These are phyloP conservation scores for Pyrenophora seminiperda DNA, from an alignment of 2,329 filamentous ascomycete species.

Conservation along the genomic window DNA sequence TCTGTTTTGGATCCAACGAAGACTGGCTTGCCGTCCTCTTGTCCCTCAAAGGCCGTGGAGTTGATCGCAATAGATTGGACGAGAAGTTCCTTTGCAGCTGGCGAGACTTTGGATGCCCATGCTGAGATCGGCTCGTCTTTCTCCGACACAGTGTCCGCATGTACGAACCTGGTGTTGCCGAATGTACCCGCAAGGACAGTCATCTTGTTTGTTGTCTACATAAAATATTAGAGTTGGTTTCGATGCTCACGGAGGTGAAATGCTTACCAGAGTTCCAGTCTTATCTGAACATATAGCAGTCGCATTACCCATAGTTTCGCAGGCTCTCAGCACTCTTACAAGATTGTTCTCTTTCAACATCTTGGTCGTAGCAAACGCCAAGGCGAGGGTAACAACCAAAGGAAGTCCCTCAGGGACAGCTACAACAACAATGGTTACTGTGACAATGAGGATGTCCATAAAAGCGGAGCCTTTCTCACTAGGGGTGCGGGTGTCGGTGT, in stretches of 20 bases:
- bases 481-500: constrained; percentile 28
- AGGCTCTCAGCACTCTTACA: constrained; percentile 40
- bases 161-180: constrained; percentile 53
- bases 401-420: constrained; percentile 51
- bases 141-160: constrained; percentile 53
- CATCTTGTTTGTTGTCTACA: constrained; percentile 48
- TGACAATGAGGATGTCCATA: constrained; percentile 50
- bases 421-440: constrained; percentile 52
- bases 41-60: constrained; percentile 61
- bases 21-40: constrained; percentile 51
- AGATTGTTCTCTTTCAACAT: constrained; percentile 47
- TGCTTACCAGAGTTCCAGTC: constrained; percentile 37
- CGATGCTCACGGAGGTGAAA: no score
- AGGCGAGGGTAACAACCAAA: constrained; percentile 41
- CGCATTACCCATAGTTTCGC: constrained; percentile 46
- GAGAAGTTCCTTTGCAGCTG: constrained; percentile 38
- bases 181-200: constrained; percentile 50
- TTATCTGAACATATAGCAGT: constrained; percentile 47
- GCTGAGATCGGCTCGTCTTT: constrained; percentile 49
- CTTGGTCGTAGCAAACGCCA: constrained; percentile 45
- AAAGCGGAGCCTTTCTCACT: constrained; percentile 46
- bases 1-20: constrained; percentile 65
- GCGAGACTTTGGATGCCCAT: constrained; percentile 53
- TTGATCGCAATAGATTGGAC: constrained; percentile 44
- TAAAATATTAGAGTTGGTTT: background rate